Conservation (phyloP, 768 basidiomycete species). For the Naganishia randhawae region DNA sequence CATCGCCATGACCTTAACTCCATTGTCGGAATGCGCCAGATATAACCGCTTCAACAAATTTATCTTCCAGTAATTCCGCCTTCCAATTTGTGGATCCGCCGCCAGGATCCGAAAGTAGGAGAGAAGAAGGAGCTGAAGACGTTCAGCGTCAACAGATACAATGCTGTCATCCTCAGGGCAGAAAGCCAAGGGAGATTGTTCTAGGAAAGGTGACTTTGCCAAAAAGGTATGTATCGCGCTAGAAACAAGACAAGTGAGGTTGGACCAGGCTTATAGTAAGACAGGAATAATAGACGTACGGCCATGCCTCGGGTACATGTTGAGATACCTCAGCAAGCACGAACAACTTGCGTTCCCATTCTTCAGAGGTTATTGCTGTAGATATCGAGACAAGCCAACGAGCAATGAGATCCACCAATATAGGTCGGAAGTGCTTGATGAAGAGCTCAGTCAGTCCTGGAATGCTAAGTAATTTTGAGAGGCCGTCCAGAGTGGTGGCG, state of each 20-base stretch:
- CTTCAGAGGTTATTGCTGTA: slow-evolving; percentile 49
- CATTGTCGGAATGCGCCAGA: slow-evolving; percentile 62
- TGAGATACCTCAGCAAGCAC: slow-evolving; percentile 55
- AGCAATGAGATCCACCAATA: slow-evolving; percentile 73
- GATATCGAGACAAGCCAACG: slow-evolving; percentile 65
- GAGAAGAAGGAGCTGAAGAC: slow-evolving; percentile 68
- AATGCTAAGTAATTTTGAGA: slow-evolving; percentile 62
- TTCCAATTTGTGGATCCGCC: slow-evolving; percentile 67
- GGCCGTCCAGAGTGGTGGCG: slow-evolving; percentile 22
- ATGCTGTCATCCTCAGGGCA: slow-evolving; percentile 56
- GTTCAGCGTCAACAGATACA: slow-evolving; percentile 49
- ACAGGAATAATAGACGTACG: slow-evolving; percentile 39
- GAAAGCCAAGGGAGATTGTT: slow-evolving; percentile 16
- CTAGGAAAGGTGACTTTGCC: slow-evolving; percentile 29
- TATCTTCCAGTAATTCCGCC: slow-evolving; percentile 61
- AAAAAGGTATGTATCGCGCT: slow-evolving; percentile 38
- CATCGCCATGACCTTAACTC: slow-evolving; percentile 67
- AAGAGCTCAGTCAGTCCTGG: slow-evolving; percentile 65
- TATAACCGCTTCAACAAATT: slow-evolving; percentile 55
- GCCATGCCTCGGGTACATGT: slow-evolving; percentile 42
- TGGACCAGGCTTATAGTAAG: background rate
- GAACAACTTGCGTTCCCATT: slow-evolving; percentile 43
- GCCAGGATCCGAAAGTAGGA: slow-evolving; percentile 76
- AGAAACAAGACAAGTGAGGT: background rate
- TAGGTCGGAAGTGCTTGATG: slow-evolving; percentile 66